Conservation (phyloP, 2,329 filamentous ascomycete species). For the Colletotrichum sp. region DNA sequence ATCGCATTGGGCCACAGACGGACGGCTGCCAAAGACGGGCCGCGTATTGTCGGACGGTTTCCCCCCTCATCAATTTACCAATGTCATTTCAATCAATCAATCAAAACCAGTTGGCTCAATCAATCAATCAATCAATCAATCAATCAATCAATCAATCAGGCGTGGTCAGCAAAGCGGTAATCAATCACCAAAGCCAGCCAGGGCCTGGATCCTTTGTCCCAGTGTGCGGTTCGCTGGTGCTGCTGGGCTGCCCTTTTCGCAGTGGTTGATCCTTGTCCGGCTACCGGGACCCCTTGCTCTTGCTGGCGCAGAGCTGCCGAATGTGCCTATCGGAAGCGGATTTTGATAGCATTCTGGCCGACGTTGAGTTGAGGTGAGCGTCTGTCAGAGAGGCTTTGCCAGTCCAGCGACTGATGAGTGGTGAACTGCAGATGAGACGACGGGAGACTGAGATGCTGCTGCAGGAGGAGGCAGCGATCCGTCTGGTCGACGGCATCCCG, state of each 20-base stretch:
- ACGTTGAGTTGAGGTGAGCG: background rate
- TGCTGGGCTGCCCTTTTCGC: background rate
- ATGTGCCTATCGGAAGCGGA: background rate
- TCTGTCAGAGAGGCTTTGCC: background rate
- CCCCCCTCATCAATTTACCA: background rate
- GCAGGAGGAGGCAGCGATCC: background rate
- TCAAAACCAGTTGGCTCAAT: background rate
- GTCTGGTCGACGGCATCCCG: background rate
- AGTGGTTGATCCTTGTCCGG: background rate
- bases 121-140: background rate
- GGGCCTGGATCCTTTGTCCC: conserved; percentile 3
- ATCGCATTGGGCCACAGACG: background rate
- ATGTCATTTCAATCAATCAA: conserved; percentile 3
- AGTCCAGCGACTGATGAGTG: background rate
- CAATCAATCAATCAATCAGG: background rate
- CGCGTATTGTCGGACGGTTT: background rate
- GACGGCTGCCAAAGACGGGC: background rate
- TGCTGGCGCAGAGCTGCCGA: background rate
- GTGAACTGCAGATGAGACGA: background rate
- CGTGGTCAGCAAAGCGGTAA: conserved; percentile 5
- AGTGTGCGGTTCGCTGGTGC: background rate
- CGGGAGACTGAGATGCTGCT: background rate
- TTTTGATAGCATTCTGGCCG: background rate
- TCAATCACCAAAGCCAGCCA: background rate
- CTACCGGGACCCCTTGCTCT: background rate